These are phyloP conservation scores for Yarrowia sp. DNA, from an alignment of 805 yeast species.

Conservation along the genomic window DNA sequence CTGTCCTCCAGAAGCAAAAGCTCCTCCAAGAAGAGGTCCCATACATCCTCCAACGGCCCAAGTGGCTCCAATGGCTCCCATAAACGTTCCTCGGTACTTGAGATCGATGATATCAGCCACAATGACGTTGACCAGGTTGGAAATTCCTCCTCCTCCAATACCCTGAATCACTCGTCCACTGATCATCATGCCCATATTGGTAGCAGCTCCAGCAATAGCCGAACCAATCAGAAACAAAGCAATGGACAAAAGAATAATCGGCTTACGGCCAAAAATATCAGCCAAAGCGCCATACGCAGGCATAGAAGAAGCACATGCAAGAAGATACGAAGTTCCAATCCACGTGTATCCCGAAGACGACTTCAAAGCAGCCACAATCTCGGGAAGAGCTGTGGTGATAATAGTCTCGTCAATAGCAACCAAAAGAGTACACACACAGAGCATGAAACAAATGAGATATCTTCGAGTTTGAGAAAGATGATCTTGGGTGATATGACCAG, in stretches of 20 bases:
- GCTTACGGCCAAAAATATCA: slow-evolving; percentile 45
- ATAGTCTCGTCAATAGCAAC: slow-evolving; percentile 50
- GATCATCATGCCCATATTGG: slow-evolving; percentile 54
- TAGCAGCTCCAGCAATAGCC: slow-evolving; percentile 43
- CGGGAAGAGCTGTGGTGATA: slow-evolving; percentile 51
- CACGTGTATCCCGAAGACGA: slow-evolving; percentile 47
- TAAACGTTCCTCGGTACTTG: slow-evolving; percentile 73
- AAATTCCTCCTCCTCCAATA: slow-evolving; percentile 84
- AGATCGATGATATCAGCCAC: slow-evolving; percentile 74
- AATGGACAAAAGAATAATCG: slow-evolving; percentile 41
- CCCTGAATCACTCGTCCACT: slow-evolving; percentile 80
- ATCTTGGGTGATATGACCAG: slow-evolving; percentile 1
- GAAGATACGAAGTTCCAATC: slow-evolving; percentile 62
- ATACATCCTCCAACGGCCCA: slow-evolving; percentile 41
- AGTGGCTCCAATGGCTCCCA: slow-evolving; percentile 54
- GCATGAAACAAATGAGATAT: slow-evolving; percentile 13
- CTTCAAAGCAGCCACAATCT: slow-evolving; percentile 51
- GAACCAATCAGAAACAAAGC: slow-evolving; percentile 44
- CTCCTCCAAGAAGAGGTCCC: slow-evolving; percentile 59
- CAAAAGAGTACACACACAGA: slow-evolving; percentile 30
- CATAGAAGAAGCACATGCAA: slow-evolving; percentile 61
- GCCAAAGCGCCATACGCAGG: slow-evolving; percentile 62
- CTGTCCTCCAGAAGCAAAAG: slow-evolving; percentile 43
- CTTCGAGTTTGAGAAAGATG: slow-evolving; percentile 1
- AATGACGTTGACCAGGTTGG: slow-evolving; percentile 67